These are phyloP conservation scores for Penicillium brasilianum DNA, from an alignment of 2,329 filamentous ascomycete genomes.

Conservation along the genomic window DNA sequence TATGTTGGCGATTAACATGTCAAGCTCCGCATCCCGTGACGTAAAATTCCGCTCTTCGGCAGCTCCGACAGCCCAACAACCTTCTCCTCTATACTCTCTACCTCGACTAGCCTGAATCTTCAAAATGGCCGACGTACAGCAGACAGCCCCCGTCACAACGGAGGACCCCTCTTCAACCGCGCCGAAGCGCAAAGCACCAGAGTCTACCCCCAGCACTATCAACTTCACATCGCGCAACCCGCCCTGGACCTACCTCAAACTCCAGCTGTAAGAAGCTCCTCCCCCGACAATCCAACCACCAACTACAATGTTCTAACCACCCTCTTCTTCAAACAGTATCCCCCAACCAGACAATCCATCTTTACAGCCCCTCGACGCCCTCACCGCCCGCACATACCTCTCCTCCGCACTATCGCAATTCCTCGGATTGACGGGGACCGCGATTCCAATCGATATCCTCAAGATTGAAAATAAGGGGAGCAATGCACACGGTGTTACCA, in stretches of 20 bases:
- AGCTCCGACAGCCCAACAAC: constrained; percentile 7
- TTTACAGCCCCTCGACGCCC: constrained; percentile 45
- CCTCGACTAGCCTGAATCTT: neutral
- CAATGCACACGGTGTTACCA: constrained; percentile 7
- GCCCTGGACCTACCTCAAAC: constrained; percentile 51
- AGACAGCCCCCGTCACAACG: neutral
- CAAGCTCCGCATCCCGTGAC: constrained; percentile 27
- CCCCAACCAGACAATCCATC: constrained; percentile 33
- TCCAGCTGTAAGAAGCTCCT: constrained; percentile 43
- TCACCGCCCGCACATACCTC: constrained; percentile 54
- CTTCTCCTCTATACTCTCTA: neutral
- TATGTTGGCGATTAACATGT: neutral
- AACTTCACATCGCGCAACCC: constrained; percentile 50
- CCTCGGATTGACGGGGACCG: constrained; percentile 53
- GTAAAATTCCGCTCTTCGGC: constrained; percentile 18
- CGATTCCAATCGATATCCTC: constrained; percentile 55
- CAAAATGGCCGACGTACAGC: constrained; percentile 14
- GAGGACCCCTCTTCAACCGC: neutral
- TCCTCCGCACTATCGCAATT: constrained; percentile 54
- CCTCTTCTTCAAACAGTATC: constrained; percentile 25
- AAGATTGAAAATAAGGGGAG: constrained; percentile 37
- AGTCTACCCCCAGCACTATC: constrained; percentile 25
- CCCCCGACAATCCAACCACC: neutral
- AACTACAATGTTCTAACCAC: neutral
- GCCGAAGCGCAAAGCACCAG: constrained; percentile 36